These are phyloP conservation scores for Xylaria palmicola DNA, from an alignment of 495 filamentous ascomycete genomes.

Conservation along the genomic window DNA sequence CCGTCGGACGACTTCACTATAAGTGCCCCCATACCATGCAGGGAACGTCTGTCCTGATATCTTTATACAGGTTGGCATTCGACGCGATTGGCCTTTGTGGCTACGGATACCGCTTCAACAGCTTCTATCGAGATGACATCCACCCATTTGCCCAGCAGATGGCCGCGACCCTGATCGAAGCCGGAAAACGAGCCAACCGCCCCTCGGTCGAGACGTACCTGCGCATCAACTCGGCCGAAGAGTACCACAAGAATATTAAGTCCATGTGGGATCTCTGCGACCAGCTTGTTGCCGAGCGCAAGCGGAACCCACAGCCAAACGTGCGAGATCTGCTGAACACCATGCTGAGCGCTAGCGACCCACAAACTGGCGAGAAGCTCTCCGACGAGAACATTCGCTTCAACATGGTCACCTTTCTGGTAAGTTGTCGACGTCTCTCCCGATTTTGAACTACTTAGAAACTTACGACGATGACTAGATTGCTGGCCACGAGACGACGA, in stretches of 20 bases:
- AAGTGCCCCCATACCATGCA: conserved; percentile 41
- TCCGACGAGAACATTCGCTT: conserved; percentile 54
- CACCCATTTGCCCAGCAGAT: conserved; percentile 60
- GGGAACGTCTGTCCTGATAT: conserved; percentile 20
- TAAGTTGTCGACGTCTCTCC: conserved; percentile 29
- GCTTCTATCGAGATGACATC: conserved; percentile 57
- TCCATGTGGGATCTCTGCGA: conserved; percentile 51
- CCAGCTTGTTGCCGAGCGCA: conserved; percentile 55
- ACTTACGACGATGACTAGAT: not conserved
- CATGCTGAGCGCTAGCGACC: conserved; percentile 58
- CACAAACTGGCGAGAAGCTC: conserved; percentile 56
- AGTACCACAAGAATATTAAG: conserved; percentile 52
- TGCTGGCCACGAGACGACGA: conserved; percentile 62
- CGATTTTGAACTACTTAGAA: not conserved
- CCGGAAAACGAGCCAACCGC: conserved; percentile 43
- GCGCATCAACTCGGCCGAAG: conserved; percentile 43
- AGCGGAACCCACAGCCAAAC: conserved; percentile 47
- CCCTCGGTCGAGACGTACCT: conserved; percentile 48
- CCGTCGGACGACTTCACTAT: conserved; percentile 62
- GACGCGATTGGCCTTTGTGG: conserved; percentile 63
- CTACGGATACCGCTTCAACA: conserved; percentile 65
- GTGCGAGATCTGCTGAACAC: conserved; percentile 64
- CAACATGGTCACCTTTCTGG: conserved; percentile 65
- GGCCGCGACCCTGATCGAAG: conserved; percentile 49
- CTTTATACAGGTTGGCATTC: conserved; percentile 49